phyloP scores from a whole-genome alignment of 768 basidiomycete species.

The Mycena crocata region DNA sequence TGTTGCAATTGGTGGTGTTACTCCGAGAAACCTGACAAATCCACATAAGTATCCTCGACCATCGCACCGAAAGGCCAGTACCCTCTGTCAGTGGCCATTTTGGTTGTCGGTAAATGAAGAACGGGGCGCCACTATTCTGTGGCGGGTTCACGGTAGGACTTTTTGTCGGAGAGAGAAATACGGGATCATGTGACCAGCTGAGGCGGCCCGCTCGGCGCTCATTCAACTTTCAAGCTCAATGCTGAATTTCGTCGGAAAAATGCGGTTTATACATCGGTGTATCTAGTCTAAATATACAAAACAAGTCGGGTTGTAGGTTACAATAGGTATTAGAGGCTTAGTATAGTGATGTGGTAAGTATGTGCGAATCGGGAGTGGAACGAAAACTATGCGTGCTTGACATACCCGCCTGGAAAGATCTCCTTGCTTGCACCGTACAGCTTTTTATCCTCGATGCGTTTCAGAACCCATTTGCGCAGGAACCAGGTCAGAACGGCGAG shows the following conservation, averaged over 20 bases:
- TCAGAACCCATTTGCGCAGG: slow-evolving; percentile 60
- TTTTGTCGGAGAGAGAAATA: neutral
- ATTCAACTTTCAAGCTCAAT: no score
- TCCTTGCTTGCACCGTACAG: slow-evolving; percentile 39
- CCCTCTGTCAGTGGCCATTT: slow-evolving; percentile 57
- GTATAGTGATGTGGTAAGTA: slow-evolving; percentile 10
- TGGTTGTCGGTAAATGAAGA: slow-evolving; percentile 18
- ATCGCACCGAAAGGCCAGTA: slow-evolving; percentile 5
- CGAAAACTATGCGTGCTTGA: slow-evolving; percentile 21
- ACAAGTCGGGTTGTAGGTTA: neutral
- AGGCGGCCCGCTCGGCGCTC: neutral
- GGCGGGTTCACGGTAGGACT: slow-evolving; percentile 8
- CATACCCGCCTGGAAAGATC: slow-evolving; percentile 31
- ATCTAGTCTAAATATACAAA: neutral
- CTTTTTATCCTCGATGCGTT: slow-evolving; percentile 40
- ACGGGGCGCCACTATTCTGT: slow-evolving; percentile 1
- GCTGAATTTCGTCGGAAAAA: no score
- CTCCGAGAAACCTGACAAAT: slow-evolving; percentile 73
- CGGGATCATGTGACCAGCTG: slow-evolving; percentile 12
- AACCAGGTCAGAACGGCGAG: slow-evolving; percentile 57
- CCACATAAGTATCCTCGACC: slow-evolving; percentile 15
- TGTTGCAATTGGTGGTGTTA: slow-evolving; percentile 88
- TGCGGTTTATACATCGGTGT: no score
- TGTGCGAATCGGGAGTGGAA: neutral
- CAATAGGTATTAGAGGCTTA: neutral